Evolutionary conservation across 1,284 basidiomycete genomes (phyloP).

Genomic region (Phellopilus nigrolimitatus): DNA sequence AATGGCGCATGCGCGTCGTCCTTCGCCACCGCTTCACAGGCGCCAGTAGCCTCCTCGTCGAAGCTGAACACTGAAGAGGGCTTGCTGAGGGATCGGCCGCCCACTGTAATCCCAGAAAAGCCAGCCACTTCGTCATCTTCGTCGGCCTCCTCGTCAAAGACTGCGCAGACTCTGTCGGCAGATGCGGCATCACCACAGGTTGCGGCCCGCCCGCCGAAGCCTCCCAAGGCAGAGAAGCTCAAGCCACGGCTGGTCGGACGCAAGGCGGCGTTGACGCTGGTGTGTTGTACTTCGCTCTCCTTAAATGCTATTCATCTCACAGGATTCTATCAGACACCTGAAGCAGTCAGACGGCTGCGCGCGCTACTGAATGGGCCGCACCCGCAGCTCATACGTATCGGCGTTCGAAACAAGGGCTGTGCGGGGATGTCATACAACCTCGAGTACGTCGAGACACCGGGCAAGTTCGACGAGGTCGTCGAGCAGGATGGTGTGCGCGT

Average conservation of each 20-base stretch:
- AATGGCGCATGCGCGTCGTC: slow-evolving; percentile 61
- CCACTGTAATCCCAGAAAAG: slow-evolving; percentile 43
- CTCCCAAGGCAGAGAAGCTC: slow-evolving; percentile 57
- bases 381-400: slow-evolving; percentile 93
- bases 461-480: slow-evolving; percentile 96
- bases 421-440: slow-evolving; percentile 97
- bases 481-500: slow-evolving; percentile 93
- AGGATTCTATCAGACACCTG: slow-evolving; percentile 59
- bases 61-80: slow-evolving; percentile 26
- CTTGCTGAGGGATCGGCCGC: slow-evolving; percentile 42
- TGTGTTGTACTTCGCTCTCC: slow-evolving; percentile 29
- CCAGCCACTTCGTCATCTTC: slow-evolving; percentile 1
- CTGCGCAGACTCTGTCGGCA: slow-evolving; percentile 41
- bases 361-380: slow-evolving; percentile 71
- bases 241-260: slow-evolving; percentile 66
- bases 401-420: slow-evolving; percentile 98
- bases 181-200: slow-evolving; percentile 65
- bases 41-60: slow-evolving; percentile 19
- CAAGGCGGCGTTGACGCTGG: slow-evolving; percentile 82
- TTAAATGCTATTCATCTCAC: slow-evolving; percentile 1
- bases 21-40: slow-evolving; percentile 22
- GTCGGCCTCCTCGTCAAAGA: slow-evolving; percentile 22
- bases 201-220: slow-evolving; percentile 63
- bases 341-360: slow-evolving; percentile 71
- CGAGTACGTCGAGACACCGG: slow-evolving; percentile 90